phyloP scores from a whole-genome alignment of 352 stramenopile genomes.

The Globisporangium radiosum region DNA sequence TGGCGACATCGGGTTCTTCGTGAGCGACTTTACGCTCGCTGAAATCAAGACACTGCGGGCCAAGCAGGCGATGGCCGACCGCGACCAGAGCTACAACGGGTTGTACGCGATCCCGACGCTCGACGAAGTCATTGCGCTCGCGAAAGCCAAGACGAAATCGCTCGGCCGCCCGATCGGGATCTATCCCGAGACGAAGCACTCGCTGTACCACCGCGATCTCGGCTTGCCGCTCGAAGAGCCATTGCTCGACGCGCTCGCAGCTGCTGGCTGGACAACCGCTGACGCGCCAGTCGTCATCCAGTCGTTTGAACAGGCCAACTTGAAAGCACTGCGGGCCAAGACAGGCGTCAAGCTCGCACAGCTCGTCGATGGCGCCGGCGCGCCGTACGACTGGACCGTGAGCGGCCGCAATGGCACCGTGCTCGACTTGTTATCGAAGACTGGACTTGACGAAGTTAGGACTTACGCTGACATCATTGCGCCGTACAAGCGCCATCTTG shows the following conservation, averaged over 20 bases:
- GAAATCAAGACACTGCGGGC: constrained; percentile 86
- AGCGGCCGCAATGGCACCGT: constrained; percentile 46
- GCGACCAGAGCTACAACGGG: constrained; percentile 76
- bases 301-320: constrained; percentile 72
- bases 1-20: constrained; percentile 73
- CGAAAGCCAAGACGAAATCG: constrained; percentile 55
- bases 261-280: constrained; percentile 59
- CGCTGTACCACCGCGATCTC: constrained; percentile 61
- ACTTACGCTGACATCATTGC: constrained; percentile 69
- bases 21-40: constrained; percentile 87
- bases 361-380: constrained; percentile 14
- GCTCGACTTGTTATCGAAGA: constrained; percentile 43
- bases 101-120: constrained; percentile 86
- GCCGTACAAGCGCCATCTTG: constrained; percentile 79
- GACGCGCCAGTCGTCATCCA: constrained; percentile 66
- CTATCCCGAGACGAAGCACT: constrained; percentile 88
- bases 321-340: constrained; percentile 53
- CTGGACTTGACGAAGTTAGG: constrained; percentile 50
- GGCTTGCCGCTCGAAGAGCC: constrained; percentile 73
- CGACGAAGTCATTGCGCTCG: constrained; percentile 81
- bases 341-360: constrained; percentile 77
- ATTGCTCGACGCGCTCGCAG: constrained; percentile 61
- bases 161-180: constrained; percentile 67
- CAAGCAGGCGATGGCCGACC: constrained; percentile 68
- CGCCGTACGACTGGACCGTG: constrained; percentile 64